Evolutionary conservation across 2,329 filamentous ascomycete species (phyloP).

Genomic region (Pseudogymnoascus sp.): DNA sequence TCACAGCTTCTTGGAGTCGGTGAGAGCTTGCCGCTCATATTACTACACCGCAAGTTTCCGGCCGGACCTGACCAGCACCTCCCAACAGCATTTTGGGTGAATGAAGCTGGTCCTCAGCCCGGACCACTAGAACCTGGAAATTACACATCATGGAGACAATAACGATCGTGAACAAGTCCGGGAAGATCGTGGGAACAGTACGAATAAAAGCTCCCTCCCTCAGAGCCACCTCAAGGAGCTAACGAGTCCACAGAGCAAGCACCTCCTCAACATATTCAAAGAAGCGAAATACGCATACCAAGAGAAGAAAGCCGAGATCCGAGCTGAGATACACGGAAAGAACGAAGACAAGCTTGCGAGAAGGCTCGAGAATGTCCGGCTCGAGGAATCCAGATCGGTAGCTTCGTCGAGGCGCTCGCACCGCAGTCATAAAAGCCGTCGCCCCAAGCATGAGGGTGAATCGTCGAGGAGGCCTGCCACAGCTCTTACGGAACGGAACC

Average conservation of each 20-base stretch:
- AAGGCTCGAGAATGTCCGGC: conserved; percentile 30
- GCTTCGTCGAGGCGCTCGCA: conserved; percentile 33
- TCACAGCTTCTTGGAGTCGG: not conserved
- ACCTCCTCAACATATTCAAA: conserved; percentile 83
- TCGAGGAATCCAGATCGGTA: conserved; percentile 33
- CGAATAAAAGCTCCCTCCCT: conserved; percentile 27
- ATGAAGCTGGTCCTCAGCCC: not conserved
- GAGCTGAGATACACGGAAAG: conserved; percentile 58
- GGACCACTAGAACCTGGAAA: not conserved
- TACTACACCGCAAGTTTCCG: conserved; percentile 1
- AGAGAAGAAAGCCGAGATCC: conserved; percentile 78
- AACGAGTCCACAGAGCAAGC: conserved; percentile 62
- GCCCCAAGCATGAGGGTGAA: conserved; percentile 17
- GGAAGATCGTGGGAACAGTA: conserved; percentile 85
- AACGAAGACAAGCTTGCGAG: conserved; percentile 52
- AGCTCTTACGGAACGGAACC: conserved; percentile 21
- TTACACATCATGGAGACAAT: conserved; percentile 61
- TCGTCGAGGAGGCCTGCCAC: not conserved
- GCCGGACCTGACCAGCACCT: not conserved
- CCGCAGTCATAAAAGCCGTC: conserved; percentile 27
- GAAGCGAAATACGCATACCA: conserved; percentile 83
- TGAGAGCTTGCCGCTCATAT: not conserved
- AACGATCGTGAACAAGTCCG: conserved; percentile 83
- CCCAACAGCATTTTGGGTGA: not conserved
- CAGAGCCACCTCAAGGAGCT: conserved; percentile 11